phyloP scores from a whole-genome alignment of 169 alveolate species.

The Cryptosporidium sp. region DNA sequence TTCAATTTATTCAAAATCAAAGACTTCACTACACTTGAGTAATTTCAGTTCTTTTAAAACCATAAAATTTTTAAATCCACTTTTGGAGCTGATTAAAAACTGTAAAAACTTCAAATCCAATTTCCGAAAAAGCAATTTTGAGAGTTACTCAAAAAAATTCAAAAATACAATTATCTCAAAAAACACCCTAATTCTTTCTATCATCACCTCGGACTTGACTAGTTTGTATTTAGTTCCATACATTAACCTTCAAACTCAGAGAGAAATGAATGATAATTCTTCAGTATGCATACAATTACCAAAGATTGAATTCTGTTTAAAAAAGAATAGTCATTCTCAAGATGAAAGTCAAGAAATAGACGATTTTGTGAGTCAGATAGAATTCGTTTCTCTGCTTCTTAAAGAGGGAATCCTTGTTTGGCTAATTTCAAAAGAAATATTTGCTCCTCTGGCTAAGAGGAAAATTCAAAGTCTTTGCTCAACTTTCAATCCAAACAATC shows the following conservation, averaged over 20 bases:
- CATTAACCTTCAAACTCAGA: background rate
- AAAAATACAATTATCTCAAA: background rate
- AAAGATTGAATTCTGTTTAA: constrained; percentile 5
- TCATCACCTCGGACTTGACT: background rate
- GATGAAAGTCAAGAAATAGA: background rate
- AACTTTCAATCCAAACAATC: background rate
- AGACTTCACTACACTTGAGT: background rate
- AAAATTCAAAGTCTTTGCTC: background rate
- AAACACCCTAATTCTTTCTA: background rate
- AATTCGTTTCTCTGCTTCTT: background rate
- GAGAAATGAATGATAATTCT: constrained; percentile 20
- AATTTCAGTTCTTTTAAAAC: background rate
- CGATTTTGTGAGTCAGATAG: background rate
- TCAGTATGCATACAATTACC: constrained; percentile 8
- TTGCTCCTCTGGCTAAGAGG: background rate
- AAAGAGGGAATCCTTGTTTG: background rate
- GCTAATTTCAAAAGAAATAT: background rate
- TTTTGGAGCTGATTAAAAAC: background rate
- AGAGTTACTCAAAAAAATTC: background rate
- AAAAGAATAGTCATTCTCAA: background rate
- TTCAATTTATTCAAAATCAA: constrained; percentile 16
- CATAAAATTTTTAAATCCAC: background rate
- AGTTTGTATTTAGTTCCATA: constrained; percentile 6
- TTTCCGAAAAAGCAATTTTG: background rate
- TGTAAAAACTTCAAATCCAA: background rate